Evolutionary conservation across 352 stramenopile species (phyloP).

Genomic region (Blastocystis hominis): DNA sequence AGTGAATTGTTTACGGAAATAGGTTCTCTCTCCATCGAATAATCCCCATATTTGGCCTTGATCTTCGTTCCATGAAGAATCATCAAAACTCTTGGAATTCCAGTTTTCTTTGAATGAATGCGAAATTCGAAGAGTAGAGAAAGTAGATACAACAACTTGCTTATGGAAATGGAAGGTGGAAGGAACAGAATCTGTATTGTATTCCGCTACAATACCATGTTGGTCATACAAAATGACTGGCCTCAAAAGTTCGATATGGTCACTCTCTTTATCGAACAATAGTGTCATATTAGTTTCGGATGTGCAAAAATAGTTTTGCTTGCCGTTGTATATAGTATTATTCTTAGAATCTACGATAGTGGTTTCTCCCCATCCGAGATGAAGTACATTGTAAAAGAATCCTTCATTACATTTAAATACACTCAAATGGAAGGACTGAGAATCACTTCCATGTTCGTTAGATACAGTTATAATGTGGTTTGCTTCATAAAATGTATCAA

Average conservation of each 20-base stretch:
- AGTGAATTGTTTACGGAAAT: background rate
- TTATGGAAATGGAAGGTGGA: background rate
- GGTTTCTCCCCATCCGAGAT: background rate
- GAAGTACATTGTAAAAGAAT: background rate
- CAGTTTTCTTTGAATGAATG: background rate
- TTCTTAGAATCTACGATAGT: background rate
- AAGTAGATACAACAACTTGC: background rate
- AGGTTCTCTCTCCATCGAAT: background rate
- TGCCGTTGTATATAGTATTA: background rate
- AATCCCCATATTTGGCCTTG: background rate
- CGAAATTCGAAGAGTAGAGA: background rate
- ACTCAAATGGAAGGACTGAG: background rate
- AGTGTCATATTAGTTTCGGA: background rate
- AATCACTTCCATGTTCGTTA: background rate
- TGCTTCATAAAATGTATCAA: background rate
- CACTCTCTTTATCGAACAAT: background rate
- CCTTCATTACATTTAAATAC: background rate
- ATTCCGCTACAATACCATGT: background rate
- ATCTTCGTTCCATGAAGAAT: background rate
- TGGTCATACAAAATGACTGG: background rate
- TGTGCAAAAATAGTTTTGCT: too few relatives aligned
- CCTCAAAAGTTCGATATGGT: background rate
- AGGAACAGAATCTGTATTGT: background rate
- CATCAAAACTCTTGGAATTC: background rate
- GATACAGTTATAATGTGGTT: background rate